Evolutionary conservation across 73 alveolate species (phyloP), one percentile per base, ranked within the genome.

Genomic region (Paramecium biaurelia): DNA sequence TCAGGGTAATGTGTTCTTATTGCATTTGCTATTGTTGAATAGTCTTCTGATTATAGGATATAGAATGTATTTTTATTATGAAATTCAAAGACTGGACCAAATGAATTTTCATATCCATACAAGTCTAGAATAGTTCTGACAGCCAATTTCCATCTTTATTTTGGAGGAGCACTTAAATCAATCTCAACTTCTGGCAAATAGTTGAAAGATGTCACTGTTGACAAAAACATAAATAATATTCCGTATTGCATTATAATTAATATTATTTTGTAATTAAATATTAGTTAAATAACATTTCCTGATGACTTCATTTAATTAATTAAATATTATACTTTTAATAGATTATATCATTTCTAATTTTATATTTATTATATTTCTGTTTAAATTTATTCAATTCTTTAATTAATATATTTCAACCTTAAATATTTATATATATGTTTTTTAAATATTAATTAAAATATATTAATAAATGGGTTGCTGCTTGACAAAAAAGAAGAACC

Each of bases 21-120:
- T 30, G 90, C 26, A 3, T 38, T 4, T n/a, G 90, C 90, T 24
- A 79, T 79, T 2, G 45, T 79, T 23, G 23, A 7, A 79, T 79
- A 79, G 32, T 79, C 90, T 14, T 41, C 2, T 43, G 90, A 28
- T 4, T 38, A 3, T 57, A 79, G 10, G 12, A 79, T 34, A 41
- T 38, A 26, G 72, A 79, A 79, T 21, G 90, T 79, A n/a, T n/a
- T 79, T 79, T 79, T 21, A 42, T 79, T 79, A 35, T 79, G 90
- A 14, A 23, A 79, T 42, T 38, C 90, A 26, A 79, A 79, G 15
- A 79, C 90, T 42, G 90, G 90, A 21, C 72, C 70, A 23, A 79
- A 79, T 2, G 90, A 79, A 34, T 79, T 79, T 21, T 79, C 76
- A 79, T 42, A 79, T 10, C 90, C 90, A 45, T 10, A 26, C 14